Base-by-base conservation (phyloP, 305 asterid species). In the Lippia alba region DNA sequence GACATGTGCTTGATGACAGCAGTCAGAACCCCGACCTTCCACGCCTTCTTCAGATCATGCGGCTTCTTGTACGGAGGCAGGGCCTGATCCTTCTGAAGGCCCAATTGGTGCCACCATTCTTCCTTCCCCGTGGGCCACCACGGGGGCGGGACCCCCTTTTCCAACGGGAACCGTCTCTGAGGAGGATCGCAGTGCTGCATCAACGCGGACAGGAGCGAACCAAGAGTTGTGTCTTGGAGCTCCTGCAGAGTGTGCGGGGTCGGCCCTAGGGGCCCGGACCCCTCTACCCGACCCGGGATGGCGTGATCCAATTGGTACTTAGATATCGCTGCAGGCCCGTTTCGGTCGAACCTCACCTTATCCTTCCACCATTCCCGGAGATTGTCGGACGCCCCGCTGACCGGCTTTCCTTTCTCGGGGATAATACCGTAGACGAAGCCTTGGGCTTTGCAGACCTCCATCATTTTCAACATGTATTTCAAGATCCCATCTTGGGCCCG, bases 341-440 rank as follows among this genome's bases (percentile, higher is more conserved):
- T 89, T 4, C 96, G 82, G 46, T 89, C 94, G 17, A 89, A 89
- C 5, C 94, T 66, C 59, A 89, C 96, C 69, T 84, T 87, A 1
- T 87, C 96, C 80, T 89, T 89, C 96, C 96, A 89, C 96, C 96
- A 89, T 76, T 85, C 94, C 49, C 96, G 56, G 11, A 87, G 86
- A 61, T 87, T 89, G 67, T 89, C 96, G 0, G 96, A 89, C 8
- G 96, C 93, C 30, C 96, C 96, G 8, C 92, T 70, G 39, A 89
- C 96, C 0, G 96, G 96, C 79, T 86, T 89, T 41, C 96, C 96
- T 33, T 89, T 89, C 81, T 89, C 96, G 0, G 92, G 92, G 4
- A 89, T 89, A 56, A 89, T 89, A 6, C 96, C 96, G 10, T 86
- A 88, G 4, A 88, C 94, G 30, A 88, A 88, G 2, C 96, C 96